Evolutionary conservation across 805 yeast species (phyloP).

Genomic region (Saccharomycopsis sp.): DNA sequence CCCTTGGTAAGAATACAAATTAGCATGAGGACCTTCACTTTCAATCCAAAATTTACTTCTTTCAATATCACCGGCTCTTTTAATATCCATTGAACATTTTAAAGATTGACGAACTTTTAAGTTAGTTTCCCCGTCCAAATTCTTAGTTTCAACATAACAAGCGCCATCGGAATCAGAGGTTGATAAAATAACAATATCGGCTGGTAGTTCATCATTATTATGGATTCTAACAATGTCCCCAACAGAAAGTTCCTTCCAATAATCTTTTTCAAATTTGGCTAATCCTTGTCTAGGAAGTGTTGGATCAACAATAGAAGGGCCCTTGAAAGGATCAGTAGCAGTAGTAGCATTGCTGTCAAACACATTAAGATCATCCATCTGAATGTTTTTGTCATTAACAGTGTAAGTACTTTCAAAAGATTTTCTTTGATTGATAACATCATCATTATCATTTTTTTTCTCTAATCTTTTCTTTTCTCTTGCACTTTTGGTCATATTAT

Average conservation of each 20-base stretch:
- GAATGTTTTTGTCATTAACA: slow-evolving; percentile 19
- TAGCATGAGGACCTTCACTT: slow-evolving; percentile 63
- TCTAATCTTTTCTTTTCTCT: slow-evolving; percentile 20
- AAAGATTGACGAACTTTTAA: slow-evolving; percentile 50
- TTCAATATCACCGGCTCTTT: slow-evolving; percentile 49
- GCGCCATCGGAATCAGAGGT: slow-evolving; percentile 64
- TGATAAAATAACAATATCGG: slow-evolving; percentile 57
- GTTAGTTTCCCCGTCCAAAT: slow-evolving; percentile 69
- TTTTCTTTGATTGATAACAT: slow-evolving; percentile 20
- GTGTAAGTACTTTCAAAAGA: slow-evolving; percentile 27
- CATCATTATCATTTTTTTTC: slow-evolving; percentile 20
- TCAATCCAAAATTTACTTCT: slow-evolving; percentile 50
- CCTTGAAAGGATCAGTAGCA: slow-evolving; percentile 19
- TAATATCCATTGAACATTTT: slow-evolving; percentile 41
- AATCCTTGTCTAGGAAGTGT: slow-evolving; percentile 23
- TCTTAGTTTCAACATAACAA: slow-evolving; percentile 60
- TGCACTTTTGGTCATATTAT: slow-evolving; percentile 27
- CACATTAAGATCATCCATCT: slow-evolving; percentile 21
- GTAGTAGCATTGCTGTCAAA: slow-evolving; percentile 21
- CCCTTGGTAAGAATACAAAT: slow-evolving; percentile 57
- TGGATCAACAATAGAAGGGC: slow-evolving; percentile 15
- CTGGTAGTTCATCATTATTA: slow-evolving; percentile 69
- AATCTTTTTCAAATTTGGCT: slow-evolving; percentile 36
- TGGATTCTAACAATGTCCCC: slow-evolving; percentile 64
- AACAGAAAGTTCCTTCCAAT: slow-evolving; percentile 67